phyloP scores from a whole-genome alignment of 768 basidiomycete genomes.

The Leccinellum rugosiceps region DNA sequence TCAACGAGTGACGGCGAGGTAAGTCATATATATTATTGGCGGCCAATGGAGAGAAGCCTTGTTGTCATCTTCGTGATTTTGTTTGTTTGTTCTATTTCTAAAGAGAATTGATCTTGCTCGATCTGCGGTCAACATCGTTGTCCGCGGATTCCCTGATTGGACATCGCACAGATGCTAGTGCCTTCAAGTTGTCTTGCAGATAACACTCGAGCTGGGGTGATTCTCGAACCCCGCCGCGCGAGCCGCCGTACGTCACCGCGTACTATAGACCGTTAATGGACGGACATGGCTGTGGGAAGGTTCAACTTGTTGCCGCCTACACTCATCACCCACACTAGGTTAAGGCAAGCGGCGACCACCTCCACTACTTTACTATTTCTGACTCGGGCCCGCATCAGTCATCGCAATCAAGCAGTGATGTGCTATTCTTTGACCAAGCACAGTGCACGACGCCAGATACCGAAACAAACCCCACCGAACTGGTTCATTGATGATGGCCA shows the following conservation, averaged over 20 bases:
- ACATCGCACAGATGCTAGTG: background rate
- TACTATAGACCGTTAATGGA: constrained; percentile 4
- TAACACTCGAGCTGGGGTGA: background rate
- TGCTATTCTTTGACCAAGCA: background rate
- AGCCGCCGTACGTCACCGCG: constrained; percentile 9
- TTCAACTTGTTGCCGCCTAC: background rate
- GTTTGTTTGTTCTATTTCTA: background rate
- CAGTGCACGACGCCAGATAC: background rate
- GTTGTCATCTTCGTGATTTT: background rate
- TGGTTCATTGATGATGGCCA: constrained; percentile 1
- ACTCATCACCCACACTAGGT: background rate
- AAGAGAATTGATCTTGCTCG: background rate
- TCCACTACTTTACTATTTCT: background rate
- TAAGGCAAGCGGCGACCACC: background rate
- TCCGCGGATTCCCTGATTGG: background rate
- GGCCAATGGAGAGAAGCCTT: background rate
- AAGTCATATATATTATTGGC: background rate
- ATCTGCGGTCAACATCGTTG: background rate
- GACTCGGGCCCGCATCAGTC: background rate
- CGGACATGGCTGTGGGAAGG: background rate
- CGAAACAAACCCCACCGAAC: background rate
- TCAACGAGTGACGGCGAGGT: background rate
- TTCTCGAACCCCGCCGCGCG: constrained; percentile 2
- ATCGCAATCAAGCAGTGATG: background rate
- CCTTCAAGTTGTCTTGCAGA: background rate